Evolutionary conservation across 805 yeast species (phyloP), one percentile per base, ranked within the genome.

Genomic region (Myxozyma mucilagina): DNA sequence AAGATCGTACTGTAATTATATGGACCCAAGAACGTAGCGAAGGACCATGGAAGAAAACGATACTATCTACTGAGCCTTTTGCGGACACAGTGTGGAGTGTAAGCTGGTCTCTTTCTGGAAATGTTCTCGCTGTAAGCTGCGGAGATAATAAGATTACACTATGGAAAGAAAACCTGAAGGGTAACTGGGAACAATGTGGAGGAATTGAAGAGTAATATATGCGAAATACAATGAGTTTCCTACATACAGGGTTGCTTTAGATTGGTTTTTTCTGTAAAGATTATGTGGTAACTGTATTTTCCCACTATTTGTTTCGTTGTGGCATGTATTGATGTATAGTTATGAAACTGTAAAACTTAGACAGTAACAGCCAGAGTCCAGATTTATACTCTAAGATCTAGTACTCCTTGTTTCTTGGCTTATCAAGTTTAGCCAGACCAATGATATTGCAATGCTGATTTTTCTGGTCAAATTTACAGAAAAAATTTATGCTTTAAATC

Each of bases 81-180:
- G 94, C 97, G 14, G 99, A 94, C 73, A 97, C 92, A 32, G 89
- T 96, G 69, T 94, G 99, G 99, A 86, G 97, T 74, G 96, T 96
- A 52, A 87, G 96, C 68, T 94, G 99, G 99, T 90, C 97, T 11
- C 80, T 92, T 68, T 87, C 96, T 50, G 99, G 99, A 56, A 94
- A 94, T 74, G 86, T 94, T 35, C 82, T 94, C 69, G 99, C 99
- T 4, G 88, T 94, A 47, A 85, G 94, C 52, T 97, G 97, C 51
- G 98, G 98, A 57, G 98, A 94, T 74, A 92, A 92, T 75, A 90
- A 89, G 76, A 93, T 94, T 47, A 90, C 97, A 36, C 82, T 94
- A 74, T 94, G 98, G 98, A 92, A 91, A 77, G 99, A 94, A 76
- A 90, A 87, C 72, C 80, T 92, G 67, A 85, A 85, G 70, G 97